These are phyloP conservation scores for Lagenidium sp. DNA, from an alignment of 352 stramenopile genomes.

Conservation along the genomic window DNA sequence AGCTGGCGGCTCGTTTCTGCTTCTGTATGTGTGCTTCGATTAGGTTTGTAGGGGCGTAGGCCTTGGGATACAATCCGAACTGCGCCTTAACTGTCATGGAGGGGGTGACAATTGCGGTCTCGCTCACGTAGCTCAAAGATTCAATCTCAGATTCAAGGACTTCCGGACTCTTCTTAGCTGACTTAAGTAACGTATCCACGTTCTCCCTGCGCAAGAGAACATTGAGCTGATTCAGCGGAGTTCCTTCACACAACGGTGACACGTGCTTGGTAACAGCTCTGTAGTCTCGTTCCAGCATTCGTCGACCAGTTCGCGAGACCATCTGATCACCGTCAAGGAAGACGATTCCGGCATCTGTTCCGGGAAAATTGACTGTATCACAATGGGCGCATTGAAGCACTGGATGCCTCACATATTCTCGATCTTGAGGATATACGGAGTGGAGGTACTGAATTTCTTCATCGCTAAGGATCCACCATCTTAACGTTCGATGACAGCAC, in stretches of 20 bases:
- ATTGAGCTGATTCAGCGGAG: conserved; percentile 39
- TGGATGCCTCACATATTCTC: conserved; percentile 34
- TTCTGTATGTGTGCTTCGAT: neutral
- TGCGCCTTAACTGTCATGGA: conserved; percentile 28
- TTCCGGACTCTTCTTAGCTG: conserved; percentile 34
- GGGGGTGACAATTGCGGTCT: conserved; percentile 16
- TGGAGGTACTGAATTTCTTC: conserved; percentile 56
- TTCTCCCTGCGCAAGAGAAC: conserved; percentile 26
- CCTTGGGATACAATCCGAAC: conserved; percentile 44
- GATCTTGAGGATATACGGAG: conserved; percentile 43
- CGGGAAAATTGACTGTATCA: conserved; percentile 70
- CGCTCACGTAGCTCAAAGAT: conserved; percentile 39
- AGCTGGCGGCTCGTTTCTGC: neutral
- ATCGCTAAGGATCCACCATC: conserved; percentile 74
- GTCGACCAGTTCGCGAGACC: conserved; percentile 49
- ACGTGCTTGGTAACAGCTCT: conserved; percentile 71
- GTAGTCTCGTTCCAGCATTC: conserved; percentile 77
- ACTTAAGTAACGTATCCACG: conserved; percentile 42
- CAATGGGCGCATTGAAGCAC: conserved; percentile 69
- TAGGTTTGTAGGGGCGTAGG: conserved; percentile 8
- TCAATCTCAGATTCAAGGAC: conserved; percentile 62
- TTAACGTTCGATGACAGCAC: too few relatives aligned
- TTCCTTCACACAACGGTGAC: conserved; percentile 63
- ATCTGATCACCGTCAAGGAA: conserved; percentile 61
- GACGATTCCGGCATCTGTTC: conserved; percentile 66